These are phyloP conservation scores for Geranium brycei DNA, from an alignment of 345 rosid species.

Conservation along the genomic window DNA sequence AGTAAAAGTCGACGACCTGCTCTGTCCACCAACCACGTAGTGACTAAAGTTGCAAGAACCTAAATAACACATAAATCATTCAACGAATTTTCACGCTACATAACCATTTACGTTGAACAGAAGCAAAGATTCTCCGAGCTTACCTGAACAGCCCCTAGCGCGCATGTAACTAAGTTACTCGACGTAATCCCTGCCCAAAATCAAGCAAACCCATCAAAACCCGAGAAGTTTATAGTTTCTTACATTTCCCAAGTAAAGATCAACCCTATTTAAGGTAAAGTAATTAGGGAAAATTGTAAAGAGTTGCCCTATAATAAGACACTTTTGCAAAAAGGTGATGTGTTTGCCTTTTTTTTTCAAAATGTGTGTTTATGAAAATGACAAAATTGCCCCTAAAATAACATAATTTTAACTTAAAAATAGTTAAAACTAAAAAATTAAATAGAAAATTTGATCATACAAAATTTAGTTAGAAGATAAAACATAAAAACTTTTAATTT, in stretches of 20 bases:
- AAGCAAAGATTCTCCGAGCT: slow-evolving; percentile 6
- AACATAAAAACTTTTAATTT: too few species aligned
- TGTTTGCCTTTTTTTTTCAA: too few species aligned
- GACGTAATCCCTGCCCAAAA: slow-evolving; percentile 54
- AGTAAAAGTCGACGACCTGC: slow-evolving; percentile 83
- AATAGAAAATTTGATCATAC: too few species aligned
- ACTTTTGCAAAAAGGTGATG: too few species aligned
- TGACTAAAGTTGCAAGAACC: slow-evolving; percentile 69
- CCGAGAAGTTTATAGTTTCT: too few species aligned
- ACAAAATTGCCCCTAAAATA: background rate
- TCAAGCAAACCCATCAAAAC: background rate
- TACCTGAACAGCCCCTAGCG: slow-evolving; percentile 86
- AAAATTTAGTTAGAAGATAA: too few species aligned
- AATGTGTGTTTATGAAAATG: background rate
- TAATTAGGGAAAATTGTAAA: too few species aligned
- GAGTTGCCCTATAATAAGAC: too few species aligned
- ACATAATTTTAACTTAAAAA: too few species aligned
- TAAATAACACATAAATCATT: slow-evolving; percentile 5
- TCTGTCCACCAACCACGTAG: slow-evolving; percentile 75
- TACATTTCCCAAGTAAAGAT: too few species aligned
- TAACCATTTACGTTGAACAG: background rate
- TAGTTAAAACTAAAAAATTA: too few species aligned
- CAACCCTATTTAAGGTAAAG: too few species aligned
- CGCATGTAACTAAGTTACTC: slow-evolving; percentile 64
- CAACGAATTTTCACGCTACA: background rate